Percentiles rank a stretch among this genome's conserved stretches.
These are phyloP conservation scores for Arctostaphylos glauca DNA, from an alignment of 148 eudicot genomes.

Conservation along the genomic window DNA sequence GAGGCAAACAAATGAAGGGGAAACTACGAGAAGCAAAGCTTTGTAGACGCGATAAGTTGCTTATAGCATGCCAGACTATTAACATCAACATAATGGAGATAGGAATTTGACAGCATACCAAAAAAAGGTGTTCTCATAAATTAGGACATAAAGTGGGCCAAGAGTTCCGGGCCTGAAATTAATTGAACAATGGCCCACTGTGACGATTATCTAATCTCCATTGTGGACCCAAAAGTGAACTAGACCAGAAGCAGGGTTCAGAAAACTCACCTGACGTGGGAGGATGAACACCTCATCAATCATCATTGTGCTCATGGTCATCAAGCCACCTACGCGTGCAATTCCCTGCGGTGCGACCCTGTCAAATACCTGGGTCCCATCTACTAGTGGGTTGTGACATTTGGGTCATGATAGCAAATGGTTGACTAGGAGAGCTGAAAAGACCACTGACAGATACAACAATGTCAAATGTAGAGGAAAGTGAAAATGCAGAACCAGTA, in stretches of 20 bases:
- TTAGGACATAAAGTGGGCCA: conserved; percentile 28
- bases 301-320: background rate
- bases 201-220: background rate
- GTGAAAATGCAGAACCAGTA: background rate
- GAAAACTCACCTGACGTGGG: conserved; percentile 29
- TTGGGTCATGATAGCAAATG: background rate
- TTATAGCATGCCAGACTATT: too few relatives aligned
- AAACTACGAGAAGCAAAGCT: too few relatives aligned
- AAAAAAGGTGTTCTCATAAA: conserved; percentile 17
- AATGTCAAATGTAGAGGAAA: background rate
- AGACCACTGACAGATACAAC: background rate
- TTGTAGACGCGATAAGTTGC: too few relatives aligned
- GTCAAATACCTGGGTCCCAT: background rate
- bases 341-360: background rate
- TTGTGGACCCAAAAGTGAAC: conserved; percentile 17
- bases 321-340: conserved; percentile 14
- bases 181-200: conserved; percentile 21
- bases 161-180: conserved; percentile 13
- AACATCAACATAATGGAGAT: conserved; percentile 18
- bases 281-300: conserved; percentile 17
- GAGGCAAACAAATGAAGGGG: too few relatives aligned
- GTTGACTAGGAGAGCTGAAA: background rate
- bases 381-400: background rate
- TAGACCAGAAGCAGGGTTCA: conserved; percentile 1
- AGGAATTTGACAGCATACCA: conserved; percentile 29